A percentile compares a stretch with the other conserved stretches of the same genome.
These are phyloP conservation scores for Emericellopsis terricola DNA, from an alignment of 495 filamentous ascomycete genomes.

Conservation along the genomic window DNA sequence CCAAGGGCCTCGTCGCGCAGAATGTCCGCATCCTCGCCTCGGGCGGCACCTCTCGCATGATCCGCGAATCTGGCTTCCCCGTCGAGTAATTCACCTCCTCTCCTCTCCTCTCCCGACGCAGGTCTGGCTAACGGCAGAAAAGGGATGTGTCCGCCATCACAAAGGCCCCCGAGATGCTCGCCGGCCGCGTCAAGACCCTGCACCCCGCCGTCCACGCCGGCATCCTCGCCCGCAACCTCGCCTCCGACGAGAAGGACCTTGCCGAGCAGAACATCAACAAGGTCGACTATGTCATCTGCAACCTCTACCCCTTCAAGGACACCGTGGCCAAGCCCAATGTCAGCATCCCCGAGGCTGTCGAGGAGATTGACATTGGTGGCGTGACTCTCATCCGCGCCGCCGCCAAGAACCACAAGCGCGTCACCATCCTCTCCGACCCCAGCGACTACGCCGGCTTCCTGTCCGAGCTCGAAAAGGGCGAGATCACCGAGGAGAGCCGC, in stretches of 20 bases:
- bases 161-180: constrained; percentile 95
- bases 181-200: constrained; percentile 90
- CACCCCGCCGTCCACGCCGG: constrained; percentile 86
- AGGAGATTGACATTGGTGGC: constrained; percentile 96
- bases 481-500: constrained; percentile 64
- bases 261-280: constrained; percentile 93
- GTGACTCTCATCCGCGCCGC: constrained; percentile 92
- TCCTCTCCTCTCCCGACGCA: neutral
- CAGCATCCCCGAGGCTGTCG: constrained; percentile 86
- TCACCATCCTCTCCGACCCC: constrained; percentile 89
- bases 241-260: constrained; percentile 88
- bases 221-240: constrained; percentile 84
- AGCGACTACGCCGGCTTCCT: constrained; percentile 88
- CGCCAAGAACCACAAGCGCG: constrained; percentile 90
- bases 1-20: constrained; percentile 80
- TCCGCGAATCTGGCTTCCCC: constrained; percentile 82
- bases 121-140: constrained; percentile 4
- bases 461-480: constrained; percentile 69
- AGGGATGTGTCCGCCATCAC: constrained; percentile 96
- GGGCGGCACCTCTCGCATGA: constrained; percentile 85
- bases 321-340: constrained; percentile 93
- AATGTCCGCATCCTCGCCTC: constrained; percentile 87
- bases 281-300: constrained; percentile 97
- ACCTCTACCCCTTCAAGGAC: constrained; percentile 96
- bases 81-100: constrained; percentile 50